Evolutionary conservation across 140 eudicot genomes (phyloP).

Genomic region (Oenanthe javanica): DNA sequence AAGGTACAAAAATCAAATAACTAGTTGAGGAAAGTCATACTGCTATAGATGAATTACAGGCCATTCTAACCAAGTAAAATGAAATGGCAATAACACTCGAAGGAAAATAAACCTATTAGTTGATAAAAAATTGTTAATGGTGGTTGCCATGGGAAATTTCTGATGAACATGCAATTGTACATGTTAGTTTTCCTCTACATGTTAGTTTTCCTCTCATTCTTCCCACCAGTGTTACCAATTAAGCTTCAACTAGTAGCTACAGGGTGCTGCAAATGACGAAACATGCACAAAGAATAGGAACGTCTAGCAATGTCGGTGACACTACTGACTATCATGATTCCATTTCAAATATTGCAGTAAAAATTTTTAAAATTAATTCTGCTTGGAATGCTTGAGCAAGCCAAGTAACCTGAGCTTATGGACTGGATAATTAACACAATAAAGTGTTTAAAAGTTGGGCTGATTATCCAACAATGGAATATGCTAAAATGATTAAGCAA

Average conservation of each 20-base stretch:
- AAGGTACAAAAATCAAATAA: neutral
- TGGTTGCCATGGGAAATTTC: neutral
- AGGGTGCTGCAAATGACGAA: neutral
- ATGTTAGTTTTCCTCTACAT: too few relatives aligned
- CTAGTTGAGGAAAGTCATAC: neutral
- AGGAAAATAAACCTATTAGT: neutral
- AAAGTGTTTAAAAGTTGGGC: neutral
- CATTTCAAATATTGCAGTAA: neutral
- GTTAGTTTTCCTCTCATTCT: neutral
- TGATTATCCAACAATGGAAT: neutral
- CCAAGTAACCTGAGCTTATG: neutral
- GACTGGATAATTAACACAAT: too few relatives aligned
- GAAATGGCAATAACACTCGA: neutral
- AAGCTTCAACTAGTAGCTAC: neutral
- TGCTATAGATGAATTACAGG: neutral
- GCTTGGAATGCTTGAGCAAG: neutral
- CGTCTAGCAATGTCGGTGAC: neutral
- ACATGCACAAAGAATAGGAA: neutral
- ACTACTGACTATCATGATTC: neutral
- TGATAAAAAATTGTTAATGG: neutral
- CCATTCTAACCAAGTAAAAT: neutral
- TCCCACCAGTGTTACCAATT: neutral
- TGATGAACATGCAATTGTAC: too few relatives aligned
- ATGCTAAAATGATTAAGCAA: neutral
- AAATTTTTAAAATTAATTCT: neutral